Evolutionary conservation across 2,329 filamentous ascomycete genomes (phyloP), one percentile per base, ranked within the genome.

Genomic region (Blastomyces parvus): DNA sequence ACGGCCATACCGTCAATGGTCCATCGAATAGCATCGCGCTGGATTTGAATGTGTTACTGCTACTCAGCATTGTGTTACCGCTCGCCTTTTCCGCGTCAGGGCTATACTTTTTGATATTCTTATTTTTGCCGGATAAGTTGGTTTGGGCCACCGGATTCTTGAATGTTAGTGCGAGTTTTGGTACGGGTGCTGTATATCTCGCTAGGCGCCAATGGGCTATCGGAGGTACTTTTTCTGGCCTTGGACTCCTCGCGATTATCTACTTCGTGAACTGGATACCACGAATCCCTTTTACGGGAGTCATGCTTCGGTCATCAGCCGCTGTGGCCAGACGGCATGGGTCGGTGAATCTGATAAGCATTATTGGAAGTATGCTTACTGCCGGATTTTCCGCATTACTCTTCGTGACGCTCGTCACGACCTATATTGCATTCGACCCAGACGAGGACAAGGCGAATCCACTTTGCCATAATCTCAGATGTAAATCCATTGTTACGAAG

Each of bases 131-230:
- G 3, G 95, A 94, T 77, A 85, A 90, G 71, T 91, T 96, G 69
- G 95, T 97, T 73, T 97, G 91, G 90, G 84, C 91, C 48, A 95
- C 91, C 0, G 91, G 90, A 14, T 93, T 96, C 60, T 80, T 96
- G 63, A 95, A 97, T 74, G 88, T 96, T 70, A 78, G 88, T 62
- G 88, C 91, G 69, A 90, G 90, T 0, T 79, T 97, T n/a, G 92
- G 84, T 0, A 96, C 91, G 0, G 91, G 90, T 11, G 86, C 93
- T 61, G 95, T 91, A 76, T 96, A 96, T 80, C 84, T 96, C 55
- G 86, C 83, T 64, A 81, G 85, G 53, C 83, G 83, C 63, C 90
- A 93, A 73, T 96, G 86, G 77, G 88, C 87, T 7, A 91, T 89
- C 13, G 93, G 90, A 44, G 93, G 97, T 50, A 87, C 96, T 0